phyloP scores from a whole-genome alignment of 2,329 filamentous ascomycete species.

The Scedosporium apiospermum region DNA sequence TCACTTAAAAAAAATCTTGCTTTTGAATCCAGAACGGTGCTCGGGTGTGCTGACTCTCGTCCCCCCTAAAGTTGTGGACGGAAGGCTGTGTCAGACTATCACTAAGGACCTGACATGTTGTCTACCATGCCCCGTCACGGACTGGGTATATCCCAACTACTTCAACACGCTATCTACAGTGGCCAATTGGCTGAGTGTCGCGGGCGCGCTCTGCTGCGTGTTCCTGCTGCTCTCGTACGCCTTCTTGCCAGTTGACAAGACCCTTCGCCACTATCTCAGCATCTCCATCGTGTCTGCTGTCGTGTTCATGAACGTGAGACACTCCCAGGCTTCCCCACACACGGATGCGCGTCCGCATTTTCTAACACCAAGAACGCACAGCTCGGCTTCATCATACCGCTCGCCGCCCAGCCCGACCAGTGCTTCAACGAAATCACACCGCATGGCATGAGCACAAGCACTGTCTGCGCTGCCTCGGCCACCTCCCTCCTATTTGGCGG shows the following conservation, averaged over 20 bases:
- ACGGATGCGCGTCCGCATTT: background rate
- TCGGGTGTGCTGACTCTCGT: slow-evolving; percentile 18
- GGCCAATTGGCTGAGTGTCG: slow-evolving; percentile 78
- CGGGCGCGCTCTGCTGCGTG: slow-evolving; percentile 58
- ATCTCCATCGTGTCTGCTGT: slow-evolving; percentile 73
- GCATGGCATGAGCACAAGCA: slow-evolving; percentile 76
- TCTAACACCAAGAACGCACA: slow-evolving; percentile 23
- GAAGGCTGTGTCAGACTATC: slow-evolving; percentile 42
- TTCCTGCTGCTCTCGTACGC: slow-evolving; percentile 76
- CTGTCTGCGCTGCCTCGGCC: slow-evolving; percentile 81
- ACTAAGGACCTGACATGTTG: slow-evolving; percentile 58
- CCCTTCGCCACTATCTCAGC: slow-evolving; percentile 85
- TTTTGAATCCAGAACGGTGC: background rate
- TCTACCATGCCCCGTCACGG: slow-evolving; percentile 77
- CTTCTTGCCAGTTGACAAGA: slow-evolving; percentile 76
- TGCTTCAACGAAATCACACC: slow-evolving; percentile 89
- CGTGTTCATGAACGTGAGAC: slow-evolving; percentile 67
- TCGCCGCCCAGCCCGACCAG: slow-evolving; percentile 67
- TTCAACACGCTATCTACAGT: slow-evolving; percentile 51
- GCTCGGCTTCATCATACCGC: slow-evolving; percentile 84
- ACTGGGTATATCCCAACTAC: slow-evolving; percentile 60
- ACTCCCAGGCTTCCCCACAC: background rate
- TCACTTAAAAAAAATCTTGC: slow-evolving; percentile 9
- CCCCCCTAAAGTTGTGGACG: slow-evolving; percentile 39
- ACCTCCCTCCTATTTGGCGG: slow-evolving; percentile 79